Evolutionary conservation across 129 eudicot genomes (phyloP).

Genomic region (Lactuca sativa): DNA sequence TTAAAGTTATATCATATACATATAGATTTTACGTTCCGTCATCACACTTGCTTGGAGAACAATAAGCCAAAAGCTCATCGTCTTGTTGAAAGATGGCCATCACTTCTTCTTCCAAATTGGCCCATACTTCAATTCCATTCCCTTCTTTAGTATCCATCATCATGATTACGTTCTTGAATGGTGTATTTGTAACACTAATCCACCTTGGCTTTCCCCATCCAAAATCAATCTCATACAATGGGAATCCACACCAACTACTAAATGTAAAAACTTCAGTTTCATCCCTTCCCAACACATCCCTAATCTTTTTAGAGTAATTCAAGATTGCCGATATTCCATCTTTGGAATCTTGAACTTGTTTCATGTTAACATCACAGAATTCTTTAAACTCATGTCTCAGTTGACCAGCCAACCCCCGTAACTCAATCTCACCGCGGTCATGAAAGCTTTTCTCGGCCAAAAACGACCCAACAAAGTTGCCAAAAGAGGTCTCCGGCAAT

Average conservation of each 20-base stretch:
- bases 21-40: not conserved
- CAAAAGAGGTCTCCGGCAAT: constrained; percentile 27
- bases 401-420: constrained; percentile 11
- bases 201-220: constrained; percentile 43
- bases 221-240: constrained; percentile 33
- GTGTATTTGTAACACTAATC: constrained; percentile 27
- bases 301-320: constrained; percentile 16
- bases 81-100: constrained; percentile 35
- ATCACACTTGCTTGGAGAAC: constrained; percentile 18
- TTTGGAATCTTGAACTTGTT: constrained; percentile 11
- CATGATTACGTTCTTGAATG: constrained; percentile 26
- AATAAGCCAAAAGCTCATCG: constrained; percentile 26
- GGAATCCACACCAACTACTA: constrained; percentile 39
- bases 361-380: constrained; percentile 29
- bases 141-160: constrained; percentile 35
- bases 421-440: constrained; percentile 10
- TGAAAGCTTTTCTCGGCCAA: constrained; percentile 12
- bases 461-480: constrained; percentile 33
- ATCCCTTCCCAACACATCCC: constrained; percentile 16
- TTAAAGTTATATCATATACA: too few species aligned
- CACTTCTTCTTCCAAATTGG: constrained; percentile 23
- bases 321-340: constrained; percentile 24
- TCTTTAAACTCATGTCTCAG: constrained; percentile 28
- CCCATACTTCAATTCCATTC: constrained; percentile 41
- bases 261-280: constrained; percentile 27